These are phyloP conservation scores for Aspergillus taichungensis DNA, from an alignment of 495 filamentous ascomycete genomes.

Conservation along the genomic window DNA sequence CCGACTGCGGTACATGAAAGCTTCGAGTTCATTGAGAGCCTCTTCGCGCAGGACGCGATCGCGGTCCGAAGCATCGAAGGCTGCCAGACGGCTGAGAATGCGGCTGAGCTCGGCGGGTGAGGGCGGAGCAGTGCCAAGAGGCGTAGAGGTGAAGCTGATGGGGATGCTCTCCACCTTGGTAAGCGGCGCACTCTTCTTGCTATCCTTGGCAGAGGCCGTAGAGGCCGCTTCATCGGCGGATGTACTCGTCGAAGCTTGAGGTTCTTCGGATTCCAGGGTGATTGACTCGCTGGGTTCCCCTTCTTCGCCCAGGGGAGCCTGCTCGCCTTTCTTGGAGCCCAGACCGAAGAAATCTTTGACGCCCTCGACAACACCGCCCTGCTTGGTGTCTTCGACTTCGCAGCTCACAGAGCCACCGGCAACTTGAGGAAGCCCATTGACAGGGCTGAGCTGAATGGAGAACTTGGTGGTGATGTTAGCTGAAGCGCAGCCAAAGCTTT, in stretches of 20 bases:
- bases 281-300: constrained; percentile 38
- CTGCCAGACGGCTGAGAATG: constrained; percentile 62
- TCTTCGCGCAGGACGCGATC: constrained; percentile 74
- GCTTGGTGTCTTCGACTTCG: constrained; percentile 65
- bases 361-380: constrained; percentile 75
- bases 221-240: constrained; percentile 36
- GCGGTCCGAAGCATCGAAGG: constrained; percentile 77
- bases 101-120: constrained; percentile 51
- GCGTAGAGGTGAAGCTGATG: constrained; percentile 52
- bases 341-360: constrained; percentile 95
- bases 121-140: constrained; percentile 48
- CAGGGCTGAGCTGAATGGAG: constrained; percentile 56
- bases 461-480: constrained; percentile 76
- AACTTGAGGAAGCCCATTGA: constrained; percentile 79
- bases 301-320: constrained; percentile 64
- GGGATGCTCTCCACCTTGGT: constrained; percentile 65
- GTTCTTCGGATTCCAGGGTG: constrained; percentile 40
- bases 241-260: constrained; percentile 37
- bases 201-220: constrained; percentile 39
- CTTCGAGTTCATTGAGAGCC: constrained; percentile 83
- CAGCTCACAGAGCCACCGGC: constrained; percentile 71
- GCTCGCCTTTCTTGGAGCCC: constrained; percentile 74
- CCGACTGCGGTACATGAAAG: constrained; percentile 82
- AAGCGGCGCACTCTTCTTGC: constrained; percentile 39
- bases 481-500: constrained; percentile 64